Conservation (phyloP, 768 basidiomycete genomes). For the Coprinellus micaceus region DNA sequence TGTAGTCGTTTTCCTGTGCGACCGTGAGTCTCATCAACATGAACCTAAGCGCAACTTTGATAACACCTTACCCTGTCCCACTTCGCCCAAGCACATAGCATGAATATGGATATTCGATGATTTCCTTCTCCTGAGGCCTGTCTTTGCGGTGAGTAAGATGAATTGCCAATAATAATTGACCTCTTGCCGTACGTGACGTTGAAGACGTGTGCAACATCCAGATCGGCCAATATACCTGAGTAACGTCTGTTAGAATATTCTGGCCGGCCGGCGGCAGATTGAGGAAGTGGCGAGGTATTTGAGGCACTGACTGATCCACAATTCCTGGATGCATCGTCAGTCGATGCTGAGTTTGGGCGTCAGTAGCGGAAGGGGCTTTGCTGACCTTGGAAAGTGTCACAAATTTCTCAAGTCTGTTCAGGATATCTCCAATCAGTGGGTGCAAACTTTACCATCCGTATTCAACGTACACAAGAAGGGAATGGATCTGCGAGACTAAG, state of each 20-base stretch:
- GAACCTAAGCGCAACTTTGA: neutral
- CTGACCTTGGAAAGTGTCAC: constrained; percentile 36
- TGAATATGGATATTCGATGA: constrained; percentile 52
- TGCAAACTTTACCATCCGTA: neutral
- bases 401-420: constrained; percentile 39
- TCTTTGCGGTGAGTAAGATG: neutral
- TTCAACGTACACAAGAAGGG: constrained; percentile 46
- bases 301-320: constrained; percentile 13
- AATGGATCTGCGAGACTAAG: constrained; percentile 40
- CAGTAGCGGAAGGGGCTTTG: neutral
- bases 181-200: constrained; percentile 34
- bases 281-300: neutral
- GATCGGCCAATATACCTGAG: constrained; percentile 48
- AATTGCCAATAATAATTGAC: neutral
- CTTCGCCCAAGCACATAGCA: constrained; percentile 67
- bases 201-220: constrained; percentile 43
- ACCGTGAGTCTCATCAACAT: neutral
- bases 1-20: constrained; percentile 64
- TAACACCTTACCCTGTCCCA: constrained; percentile 56
- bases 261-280: too few relatives aligned
- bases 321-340: constrained; percentile 14
- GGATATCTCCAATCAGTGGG: neutral
- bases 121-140: constrained; percentile 44
- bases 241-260: neutral
- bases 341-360: neutral